phyloP scores from a whole-genome alignment of 768 basidiomycete species.

The Xerocomellus chrysenteron region DNA sequence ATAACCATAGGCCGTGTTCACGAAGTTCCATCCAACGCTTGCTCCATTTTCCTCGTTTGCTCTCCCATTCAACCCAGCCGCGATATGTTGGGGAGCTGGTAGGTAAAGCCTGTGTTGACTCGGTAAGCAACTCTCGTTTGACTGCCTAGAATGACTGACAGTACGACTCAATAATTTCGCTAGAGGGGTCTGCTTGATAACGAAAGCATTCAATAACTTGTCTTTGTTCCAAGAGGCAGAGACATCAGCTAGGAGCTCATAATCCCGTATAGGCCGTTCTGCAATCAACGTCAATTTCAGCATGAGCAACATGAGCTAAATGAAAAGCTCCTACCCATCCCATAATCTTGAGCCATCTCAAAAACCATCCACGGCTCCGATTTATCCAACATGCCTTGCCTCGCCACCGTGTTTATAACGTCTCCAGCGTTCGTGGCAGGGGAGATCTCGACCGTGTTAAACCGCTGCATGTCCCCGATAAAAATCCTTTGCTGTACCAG shows the following conservation, averaged over 20 bases:
- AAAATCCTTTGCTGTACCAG: slow-evolving; percentile 71
- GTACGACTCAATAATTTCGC: slow-evolving; percentile 57
- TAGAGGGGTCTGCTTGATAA: slow-evolving; percentile 73
- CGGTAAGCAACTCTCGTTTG: slow-evolving; percentile 43
- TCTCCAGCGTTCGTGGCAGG: slow-evolving; percentile 69
- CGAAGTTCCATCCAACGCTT: slow-evolving; percentile 88
- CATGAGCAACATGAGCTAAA: neutral
- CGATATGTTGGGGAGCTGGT: slow-evolving; percentile 41
- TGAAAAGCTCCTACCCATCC: slow-evolving; percentile 66
- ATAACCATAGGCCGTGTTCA: slow-evolving; percentile 82
- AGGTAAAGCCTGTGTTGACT: slow-evolving; percentile 48
- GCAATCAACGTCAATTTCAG: slow-evolving; percentile 15
- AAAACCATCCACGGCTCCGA: slow-evolving; percentile 85
- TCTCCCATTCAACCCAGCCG: slow-evolving; percentile 84
- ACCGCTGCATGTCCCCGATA: slow-evolving; percentile 73
- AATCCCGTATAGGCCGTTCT: slow-evolving; percentile 91
- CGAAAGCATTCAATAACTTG: slow-evolving; percentile 74
- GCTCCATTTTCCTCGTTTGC: slow-evolving; percentile 92
- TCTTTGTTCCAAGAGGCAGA: slow-evolving; percentile 87
- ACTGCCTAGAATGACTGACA: slow-evolving; percentile 40
- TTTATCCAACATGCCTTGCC: slow-evolving; percentile 63
- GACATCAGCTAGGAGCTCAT: slow-evolving; percentile 78
- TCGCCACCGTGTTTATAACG: slow-evolving; percentile 63
- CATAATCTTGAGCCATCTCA: slow-evolving; percentile 88
- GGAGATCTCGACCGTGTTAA: slow-evolving; percentile 70